Evolutionary conservation across 331 rosid species (phyloP), one percentile per base, ranked within the genome.

Genomic region (Rhamnella rubrinervis): DNA sequence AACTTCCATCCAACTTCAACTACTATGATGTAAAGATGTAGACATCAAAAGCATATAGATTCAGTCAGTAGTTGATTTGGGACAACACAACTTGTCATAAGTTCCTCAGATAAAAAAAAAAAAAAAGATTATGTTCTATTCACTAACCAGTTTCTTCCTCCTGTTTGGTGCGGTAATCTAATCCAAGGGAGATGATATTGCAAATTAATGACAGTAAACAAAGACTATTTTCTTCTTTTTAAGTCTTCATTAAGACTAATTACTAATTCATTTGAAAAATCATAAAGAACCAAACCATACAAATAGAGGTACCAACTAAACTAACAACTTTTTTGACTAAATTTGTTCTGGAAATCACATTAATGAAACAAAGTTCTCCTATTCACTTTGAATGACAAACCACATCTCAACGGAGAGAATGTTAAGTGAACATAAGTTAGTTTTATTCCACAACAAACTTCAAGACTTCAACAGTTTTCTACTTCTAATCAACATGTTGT

Each of bases 121-220:
- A 18, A 39, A 26, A 59, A 50, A 8, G 9, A 47, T 13, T 25
- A 37, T 17, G 37, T 26, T 59, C 20, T 69, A 66, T 53, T 59
- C 37, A 10, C 61, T 70, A 70, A 6, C 66, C 47, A 47, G 59
- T 70, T 44, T 25, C 35, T 59, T 26, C 17, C 58, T 19, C 28
- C 60, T 28, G 49, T 47, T 31, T 70, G 59, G 38, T 28, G 60
- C 23, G 10, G 59, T 15, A 19, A 46, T 59, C 52, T 7, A n/a
- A 37, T 20, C 67, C 53, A 63, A 8, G 49, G 31, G 23, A 16
- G 31, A 61, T 10, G 18, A 12, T 14, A 31, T 31, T 31, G 35
- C 35, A 31, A 31, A 31, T 31, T 31, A 31, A 31, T 4, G 35
- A 31, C 35, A 31, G 6, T 31, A 31, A 31, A 31, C 35, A 31